These are phyloP conservation scores for Saturnispora hagleri DNA, from an alignment of 805 yeast species.

Conservation along the genomic window DNA sequence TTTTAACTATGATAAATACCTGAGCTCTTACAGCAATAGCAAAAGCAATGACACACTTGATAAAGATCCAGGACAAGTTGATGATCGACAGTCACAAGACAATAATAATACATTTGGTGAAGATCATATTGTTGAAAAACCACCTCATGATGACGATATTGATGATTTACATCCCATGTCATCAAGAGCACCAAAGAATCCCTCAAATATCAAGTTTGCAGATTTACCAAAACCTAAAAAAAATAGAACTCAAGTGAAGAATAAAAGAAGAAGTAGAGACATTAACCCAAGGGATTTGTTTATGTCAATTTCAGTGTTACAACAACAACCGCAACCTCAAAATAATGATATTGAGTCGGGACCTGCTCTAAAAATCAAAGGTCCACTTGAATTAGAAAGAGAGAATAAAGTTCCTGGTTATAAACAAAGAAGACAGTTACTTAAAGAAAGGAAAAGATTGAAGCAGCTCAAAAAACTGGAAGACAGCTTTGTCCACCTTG, in stretches of 20 bases:
- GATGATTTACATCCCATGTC: background rate
- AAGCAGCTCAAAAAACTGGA: conserved; percentile 3
- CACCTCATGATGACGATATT: background rate
- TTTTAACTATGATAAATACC: background rate
- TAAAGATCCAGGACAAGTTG: background rate
- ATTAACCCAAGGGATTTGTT: conserved; percentile 78
- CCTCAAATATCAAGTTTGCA: conserved; percentile 47
- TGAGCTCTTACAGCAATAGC: background rate
- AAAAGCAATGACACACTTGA: background rate
- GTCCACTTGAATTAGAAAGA: conserved; percentile 64
- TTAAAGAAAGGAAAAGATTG: conserved; percentile 13
- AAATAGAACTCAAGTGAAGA: conserved; percentile 15
- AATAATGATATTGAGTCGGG: conserved; percentile 46
- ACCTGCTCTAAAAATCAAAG: conserved; percentile 66
- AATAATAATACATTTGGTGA: background rate
- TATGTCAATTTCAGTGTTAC: conserved; percentile 75
- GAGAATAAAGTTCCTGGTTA: conserved; percentile 16
- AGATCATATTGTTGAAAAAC: background rate
- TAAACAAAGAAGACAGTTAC: conserved; percentile 17
- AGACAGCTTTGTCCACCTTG: background rate
- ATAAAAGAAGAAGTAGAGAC: conserved; percentile 27
- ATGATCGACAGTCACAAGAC: background rate
- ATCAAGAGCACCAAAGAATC: background rate
- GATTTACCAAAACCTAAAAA: conserved; percentile 46
- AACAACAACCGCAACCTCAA: conserved; percentile 34